Conservation (phyloP, 208 protist genomes). For the Endotrypanum monterogeii region DNA sequence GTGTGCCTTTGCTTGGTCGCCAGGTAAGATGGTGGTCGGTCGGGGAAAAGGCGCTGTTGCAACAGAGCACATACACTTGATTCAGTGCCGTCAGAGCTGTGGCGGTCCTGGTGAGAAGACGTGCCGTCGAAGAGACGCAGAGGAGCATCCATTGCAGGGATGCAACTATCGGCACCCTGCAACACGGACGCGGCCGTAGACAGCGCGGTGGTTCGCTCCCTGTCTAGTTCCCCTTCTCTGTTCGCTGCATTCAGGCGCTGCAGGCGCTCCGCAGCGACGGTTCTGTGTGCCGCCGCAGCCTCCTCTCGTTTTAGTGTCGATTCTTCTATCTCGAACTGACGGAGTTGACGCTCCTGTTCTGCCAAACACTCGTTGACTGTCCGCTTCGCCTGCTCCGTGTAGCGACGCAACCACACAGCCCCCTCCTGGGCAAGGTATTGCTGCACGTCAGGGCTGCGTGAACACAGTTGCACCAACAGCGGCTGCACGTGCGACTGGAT, state of each 20-base stretch:
- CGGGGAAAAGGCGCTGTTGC: slow-evolving; percentile 26
- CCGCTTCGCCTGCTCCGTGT: slow-evolving; percentile 27
- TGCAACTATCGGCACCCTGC: neutral
- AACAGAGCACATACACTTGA: neutral
- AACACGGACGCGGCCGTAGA: neutral
- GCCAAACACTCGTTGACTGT: slow-evolving; percentile 44
- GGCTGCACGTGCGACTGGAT: slow-evolving; percentile 35
- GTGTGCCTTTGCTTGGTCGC: neutral
- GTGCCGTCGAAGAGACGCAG: neutral
- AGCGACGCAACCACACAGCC: slow-evolving; percentile 50
- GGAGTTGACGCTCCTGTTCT: slow-evolving; percentile 55
- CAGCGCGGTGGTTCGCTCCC: neutral
- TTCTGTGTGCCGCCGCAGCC: slow-evolving; percentile 18
- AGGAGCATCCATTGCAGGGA: neutral
- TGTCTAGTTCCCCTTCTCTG: slow-evolving; percentile 17
- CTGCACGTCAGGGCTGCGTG: slow-evolving; percentile 29
- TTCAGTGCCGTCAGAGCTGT: neutral
- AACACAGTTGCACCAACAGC: slow-evolving; percentile 38
- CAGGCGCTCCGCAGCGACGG: slow-evolving; percentile 22
- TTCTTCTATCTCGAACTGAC: slow-evolving; percentile 68
- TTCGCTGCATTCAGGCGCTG: slow-evolving; percentile 22
- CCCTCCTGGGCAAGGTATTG: slow-evolving; percentile 35
- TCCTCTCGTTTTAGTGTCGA: slow-evolving; percentile 28
- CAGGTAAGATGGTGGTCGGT: neutral
- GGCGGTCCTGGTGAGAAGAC: neutral